Evolutionary conservation across 306 rosid genomes (phyloP), one percentile per base, ranked within the genome.

Genomic region (Ziziphus jujuba): DNA sequence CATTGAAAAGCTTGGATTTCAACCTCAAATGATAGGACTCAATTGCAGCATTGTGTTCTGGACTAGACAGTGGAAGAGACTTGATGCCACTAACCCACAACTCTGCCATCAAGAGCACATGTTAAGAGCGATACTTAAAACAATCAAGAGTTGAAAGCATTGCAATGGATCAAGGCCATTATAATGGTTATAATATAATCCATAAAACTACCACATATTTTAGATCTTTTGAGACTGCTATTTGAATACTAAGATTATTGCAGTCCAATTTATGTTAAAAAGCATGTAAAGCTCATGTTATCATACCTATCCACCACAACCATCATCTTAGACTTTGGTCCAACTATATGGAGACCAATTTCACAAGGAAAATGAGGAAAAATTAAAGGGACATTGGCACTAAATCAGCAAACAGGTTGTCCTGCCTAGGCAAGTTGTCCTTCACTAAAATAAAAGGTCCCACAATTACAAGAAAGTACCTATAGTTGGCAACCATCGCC

Each of bases 11-110:
- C 65, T 65, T 72, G 59, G 85, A 85, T 77, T 85, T 87, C 61
- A 90, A 77, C 81, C 82, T 85, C 35, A 85, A 66, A 70, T 90
- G 91, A 68, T 87, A 90, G 56, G 85, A 80, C 73, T 87, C 95
- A 45, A 85, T 76, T 31, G 95, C 91, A 35, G 91, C 91, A 76
- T 76, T 80, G 61, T 76, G 78, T 74, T 87, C 90, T 0, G 87
- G 89, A 79, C 82, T 72, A 51, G 90, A 75, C 72, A 75, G 75
- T 10, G 95, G 87, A 59, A 82, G 83, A 58, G 79, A 87, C 72
- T 77, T 80, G 54, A 87, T 73, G 61, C 90, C 84, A 78, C 65
- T 74, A 65, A 80, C 67, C 97, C 97, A 85, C 74, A 72, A 50
- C 79, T 82, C 95, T 90, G 79, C 82, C 80, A 19, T 44, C 61